Base-by-base conservation (phyloP, 2,329 filamentous ascomycete species). In the Cyphellophora attinorum region DNA sequence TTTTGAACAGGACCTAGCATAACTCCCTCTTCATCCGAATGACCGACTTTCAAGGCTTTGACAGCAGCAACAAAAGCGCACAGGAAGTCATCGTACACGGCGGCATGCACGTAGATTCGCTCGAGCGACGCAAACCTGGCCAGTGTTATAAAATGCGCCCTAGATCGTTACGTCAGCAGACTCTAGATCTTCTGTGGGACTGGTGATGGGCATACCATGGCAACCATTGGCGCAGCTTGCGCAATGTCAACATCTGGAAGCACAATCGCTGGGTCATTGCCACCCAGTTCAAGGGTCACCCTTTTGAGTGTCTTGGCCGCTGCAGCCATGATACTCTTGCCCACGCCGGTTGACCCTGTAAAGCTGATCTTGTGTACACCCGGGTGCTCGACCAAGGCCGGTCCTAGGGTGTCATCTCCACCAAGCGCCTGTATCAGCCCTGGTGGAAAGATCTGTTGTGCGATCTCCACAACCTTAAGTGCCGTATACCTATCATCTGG, bases 1-100 rank as follows among this genome's bases (percentile, higher is more conserved):
- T 81, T 82, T 40, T 77, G 74, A 2, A 81, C 55, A 0, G 78
- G 78, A 1, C 76, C 79, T 1, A 77, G 69, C 36, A 70, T 57
- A 15, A 60, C 58, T 2, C 56, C 62, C 4, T 60, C 58, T 30
- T 56, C 50, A n/a, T 51, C 50, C 37, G 52, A 49, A 60, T 48
- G 39, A 13, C 50, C 45, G 11, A 40, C 27, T 18, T 46, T 48
- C 31, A 47, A 31, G 12, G 33, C 33, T 33, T 50, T 47, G 31
- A 48, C 52, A 19, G 46, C 45, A 33, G 58, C 61, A 36, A 62
- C 67, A 57, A 68, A 58, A 17, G 59, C 61, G 36, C 59, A 45
- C 5, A 61, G 48, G 50, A 72, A 73, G 18, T 55, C 47, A 29
- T 62, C 53, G 51, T 70, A 71, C 50, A 74, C 70, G 35, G 55